phyloP scores from a whole-genome alignment of 169 alveolate species.

The Plasmodium fragile region DNA sequence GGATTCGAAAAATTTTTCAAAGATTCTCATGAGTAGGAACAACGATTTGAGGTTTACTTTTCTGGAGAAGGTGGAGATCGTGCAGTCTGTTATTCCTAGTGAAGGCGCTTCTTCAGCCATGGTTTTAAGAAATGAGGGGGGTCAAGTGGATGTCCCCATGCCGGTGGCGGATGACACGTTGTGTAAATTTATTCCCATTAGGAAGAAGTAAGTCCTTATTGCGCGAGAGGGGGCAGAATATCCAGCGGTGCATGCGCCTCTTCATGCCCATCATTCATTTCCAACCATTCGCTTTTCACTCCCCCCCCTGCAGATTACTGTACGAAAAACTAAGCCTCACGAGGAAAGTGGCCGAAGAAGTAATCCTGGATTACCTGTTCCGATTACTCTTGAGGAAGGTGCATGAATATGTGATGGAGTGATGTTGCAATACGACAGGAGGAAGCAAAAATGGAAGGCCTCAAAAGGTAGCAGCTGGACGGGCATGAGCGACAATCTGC shows the following conservation, averaged over 20 bases:
- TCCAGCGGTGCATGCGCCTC: not conserved
- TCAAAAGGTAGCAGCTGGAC: not conserved
- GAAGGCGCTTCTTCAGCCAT: not conserved
- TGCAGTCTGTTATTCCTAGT: not conserved
- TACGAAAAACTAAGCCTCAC: constrained; percentile 48
- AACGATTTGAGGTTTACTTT: constrained; percentile 12
- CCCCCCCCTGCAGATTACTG: not conserved
- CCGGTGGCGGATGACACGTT: not conserved
- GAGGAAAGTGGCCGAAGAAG: constrained; percentile 58
- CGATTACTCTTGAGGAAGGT: constrained; percentile 18
- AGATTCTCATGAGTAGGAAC: not conserved
- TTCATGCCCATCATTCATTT: not conserved
- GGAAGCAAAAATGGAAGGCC: not conserved
- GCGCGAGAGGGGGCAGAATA: no score
- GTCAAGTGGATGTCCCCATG: not conserved
- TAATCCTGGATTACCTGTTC: constrained; percentile 33
- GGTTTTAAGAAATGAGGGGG: not conserved
- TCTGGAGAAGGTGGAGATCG: not conserved
- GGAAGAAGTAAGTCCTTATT: constrained; percentile 39
- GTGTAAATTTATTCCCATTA: constrained; percentile 65
- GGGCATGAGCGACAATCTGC: not conserved
- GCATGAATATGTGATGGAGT: constrained; percentile 31
- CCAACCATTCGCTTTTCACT: not conserved
- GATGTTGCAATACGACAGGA: not conserved
- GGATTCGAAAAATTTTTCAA: not conserved